A percentile compares a stretch with the other conserved stretches of the same genome.
phyloP scores from a whole-genome alignment of 2,329 filamentous ascomycete genomes.

The Alternaria sp. region DNA sequence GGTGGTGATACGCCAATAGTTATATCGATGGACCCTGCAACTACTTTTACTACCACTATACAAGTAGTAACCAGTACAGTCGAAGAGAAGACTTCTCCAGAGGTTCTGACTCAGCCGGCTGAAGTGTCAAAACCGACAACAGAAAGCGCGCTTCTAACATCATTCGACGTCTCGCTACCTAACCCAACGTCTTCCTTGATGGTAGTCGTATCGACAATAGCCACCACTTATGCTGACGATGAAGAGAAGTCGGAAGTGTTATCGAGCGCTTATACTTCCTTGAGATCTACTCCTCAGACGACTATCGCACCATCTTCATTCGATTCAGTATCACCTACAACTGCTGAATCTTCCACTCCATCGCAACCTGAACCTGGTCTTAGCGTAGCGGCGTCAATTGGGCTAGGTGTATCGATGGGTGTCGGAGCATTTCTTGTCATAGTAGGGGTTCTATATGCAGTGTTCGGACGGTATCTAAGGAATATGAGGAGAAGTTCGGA shows the following conservation, averaged over 20 bases:
- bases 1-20: slow-evolving; percentile 4
- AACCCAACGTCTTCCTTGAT: not conserved
- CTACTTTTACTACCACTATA: not conserved
- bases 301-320: not conserved
- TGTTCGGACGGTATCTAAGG: not conserved
- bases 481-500: not conserved
- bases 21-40: slow-evolving; percentile 8
- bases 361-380: not conserved
- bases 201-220: not conserved
- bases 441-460: not conserved
- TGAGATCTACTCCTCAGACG: not conserved
- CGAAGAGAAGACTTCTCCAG: not conserved
- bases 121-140: not conserved
- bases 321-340: not conserved
- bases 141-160: not conserved
- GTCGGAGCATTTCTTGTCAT: not conserved
- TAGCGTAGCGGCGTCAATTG: not conserved
- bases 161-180: not conserved
- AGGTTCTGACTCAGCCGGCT: not conserved
- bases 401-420: slow-evolving; percentile 9
- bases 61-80: not conserved
- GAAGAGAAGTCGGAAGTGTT: not conserved
- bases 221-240: not conserved
- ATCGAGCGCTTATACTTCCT: not conserved
- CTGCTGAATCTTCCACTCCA: not conserved